A percentile compares a stretch with the other conserved stretches of the same genome.
Conservation (phyloP, 805 yeast genomes). For the Teunomyces aglyptinius region DNA sequence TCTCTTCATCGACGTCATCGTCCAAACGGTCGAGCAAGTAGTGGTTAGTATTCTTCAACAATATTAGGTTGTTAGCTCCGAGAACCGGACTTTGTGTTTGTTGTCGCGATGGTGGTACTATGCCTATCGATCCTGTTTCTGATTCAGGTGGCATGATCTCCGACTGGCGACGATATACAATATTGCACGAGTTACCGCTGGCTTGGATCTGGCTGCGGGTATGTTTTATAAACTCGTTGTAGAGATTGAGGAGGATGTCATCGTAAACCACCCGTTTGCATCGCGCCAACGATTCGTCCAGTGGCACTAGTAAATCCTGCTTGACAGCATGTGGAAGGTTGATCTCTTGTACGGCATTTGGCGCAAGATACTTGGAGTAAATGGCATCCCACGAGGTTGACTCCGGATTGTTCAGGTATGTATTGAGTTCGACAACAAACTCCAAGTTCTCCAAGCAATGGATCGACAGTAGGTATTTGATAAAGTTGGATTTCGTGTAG, state of each 20-base stretch:
- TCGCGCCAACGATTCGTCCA: conserved; percentile 13
- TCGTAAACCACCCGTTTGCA: conserved; percentile 23
- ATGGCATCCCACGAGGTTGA: conserved; percentile 25
- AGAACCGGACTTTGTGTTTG: neutral
- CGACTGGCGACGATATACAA: conserved; percentile 16
- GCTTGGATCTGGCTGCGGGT: conserved; percentile 12
- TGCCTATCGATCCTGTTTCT: neutral
- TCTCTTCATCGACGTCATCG: neutral
- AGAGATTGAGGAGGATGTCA: conserved; percentile 28
- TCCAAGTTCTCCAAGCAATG: conserved; percentile 41
- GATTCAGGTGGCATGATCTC: conserved; percentile 21
- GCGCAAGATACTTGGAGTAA: conserved; percentile 23
- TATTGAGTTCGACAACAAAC: conserved; percentile 26
- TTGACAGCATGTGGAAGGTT: conserved; percentile 29
- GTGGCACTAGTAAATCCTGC: conserved; percentile 19
- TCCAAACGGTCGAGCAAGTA: neutral
- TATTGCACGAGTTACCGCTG: neutral
- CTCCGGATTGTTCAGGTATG: conserved; percentile 13
- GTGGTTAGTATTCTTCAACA: conserved; percentile 1
- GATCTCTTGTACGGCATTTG: conserved; percentile 31
- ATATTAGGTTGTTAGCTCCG: neutral
- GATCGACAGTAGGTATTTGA: conserved; percentile 22
- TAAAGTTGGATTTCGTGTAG: conserved; percentile 19
- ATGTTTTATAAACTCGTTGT: conserved; percentile 29
- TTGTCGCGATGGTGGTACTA: neutral